Evolutionary conservation across 768 basidiomycete species (phyloP).

Genomic region (Termitomyces sp.): DNA sequence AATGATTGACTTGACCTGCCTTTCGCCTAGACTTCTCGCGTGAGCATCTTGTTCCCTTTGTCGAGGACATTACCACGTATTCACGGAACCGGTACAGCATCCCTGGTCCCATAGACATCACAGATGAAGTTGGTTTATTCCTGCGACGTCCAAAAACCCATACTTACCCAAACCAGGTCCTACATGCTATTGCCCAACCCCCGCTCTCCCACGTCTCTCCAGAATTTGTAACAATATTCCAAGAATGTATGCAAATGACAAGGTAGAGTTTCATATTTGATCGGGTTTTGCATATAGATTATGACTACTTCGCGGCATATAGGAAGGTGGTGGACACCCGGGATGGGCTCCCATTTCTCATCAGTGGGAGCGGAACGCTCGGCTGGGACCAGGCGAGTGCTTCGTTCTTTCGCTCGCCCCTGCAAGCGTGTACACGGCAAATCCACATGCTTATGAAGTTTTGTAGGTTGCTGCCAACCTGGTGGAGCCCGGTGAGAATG

Average conservation of each 20-base stretch:
- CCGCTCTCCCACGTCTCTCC: slow-evolving; percentile 78
- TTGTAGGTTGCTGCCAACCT: slow-evolving; percentile 75
- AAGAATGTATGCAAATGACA: slow-evolving; percentile 72
- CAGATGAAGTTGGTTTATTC: slow-evolving; percentile 20
- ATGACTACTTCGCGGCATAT: not conserved
- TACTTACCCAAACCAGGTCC: slow-evolving; percentile 39
- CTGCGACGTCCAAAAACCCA: not conserved
- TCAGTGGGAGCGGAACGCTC: slow-evolving; percentile 83
- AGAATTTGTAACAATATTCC: slow-evolving; percentile 76
- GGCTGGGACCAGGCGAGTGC: slow-evolving; percentile 78
- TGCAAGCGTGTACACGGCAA: not conserved
- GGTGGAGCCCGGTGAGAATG: slow-evolving; percentile 64
- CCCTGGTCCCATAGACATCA: slow-evolving; percentile 47
- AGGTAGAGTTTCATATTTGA: slow-evolving; percentile 30
- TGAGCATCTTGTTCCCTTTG: slow-evolving; percentile 1
- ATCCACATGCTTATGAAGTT: not conserved
- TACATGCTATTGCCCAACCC: slow-evolving; percentile 78
- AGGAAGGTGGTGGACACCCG: slow-evolving; percentile 67
- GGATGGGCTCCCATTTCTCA: slow-evolving; percentile 72
- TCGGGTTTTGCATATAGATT: not conserved
- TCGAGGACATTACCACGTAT: not conserved
- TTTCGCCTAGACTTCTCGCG: slow-evolving; percentile 14
- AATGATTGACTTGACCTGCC: not conserved
- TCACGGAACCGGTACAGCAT: slow-evolving; percentile 23
- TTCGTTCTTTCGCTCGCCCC: not conserved